Evolutionary conservation across 768 basidiomycete genomes (phyloP), one percentile per base, ranked within the genome.

Genomic region (Agrocybe praecox): DNA sequence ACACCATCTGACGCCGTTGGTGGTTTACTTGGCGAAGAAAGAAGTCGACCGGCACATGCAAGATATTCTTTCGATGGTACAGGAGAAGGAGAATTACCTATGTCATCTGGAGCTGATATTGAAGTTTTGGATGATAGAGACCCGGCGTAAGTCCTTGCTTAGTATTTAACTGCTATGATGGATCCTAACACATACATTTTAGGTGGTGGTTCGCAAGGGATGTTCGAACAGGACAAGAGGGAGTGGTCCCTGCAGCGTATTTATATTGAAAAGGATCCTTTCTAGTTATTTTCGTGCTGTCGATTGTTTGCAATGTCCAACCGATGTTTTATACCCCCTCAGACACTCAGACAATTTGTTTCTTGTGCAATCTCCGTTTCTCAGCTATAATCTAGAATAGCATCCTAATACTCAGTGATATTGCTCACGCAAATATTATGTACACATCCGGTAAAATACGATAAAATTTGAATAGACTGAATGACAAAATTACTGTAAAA

Each of bases 181-280:
- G 49, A 44, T 22, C n/a, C 62, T 73, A 32, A 69, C 58, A 49
- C 48, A 29, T 11, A 57, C 53, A 50, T 53, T 48, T 52, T 57
- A 94, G 94, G 46, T 98, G 95, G 95, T 97, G 94, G 95, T 96
- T 91, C 66, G 92, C 89, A 50, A 84, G 93, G 29, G 92, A 96
- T 70, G 75, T 84, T 19, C 82, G 83, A 50, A 87, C 88, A 46
- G 91, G 94, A 9, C 82, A 79, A 48, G 92, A 96, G 74, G 95
- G 95, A 12, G 90, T 96, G 29, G 91, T 97, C 49, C 95, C 95
- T 9, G 90, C 93, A 42, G 86, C 92, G 55, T 98, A 96, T 80
- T 79, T 93, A 75, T 93, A 92, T 76, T 94, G 80, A 83, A 49
- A 56, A 61, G 68, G 67, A 60, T 67, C 68, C 60, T 68, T 68